Percentiles rank a stretch among this genome's conserved stretches.
These are phyloP conservation scores for Capsicum chinense DNA, from an alignment of 257 asterid species.

Conservation along the genomic window DNA sequence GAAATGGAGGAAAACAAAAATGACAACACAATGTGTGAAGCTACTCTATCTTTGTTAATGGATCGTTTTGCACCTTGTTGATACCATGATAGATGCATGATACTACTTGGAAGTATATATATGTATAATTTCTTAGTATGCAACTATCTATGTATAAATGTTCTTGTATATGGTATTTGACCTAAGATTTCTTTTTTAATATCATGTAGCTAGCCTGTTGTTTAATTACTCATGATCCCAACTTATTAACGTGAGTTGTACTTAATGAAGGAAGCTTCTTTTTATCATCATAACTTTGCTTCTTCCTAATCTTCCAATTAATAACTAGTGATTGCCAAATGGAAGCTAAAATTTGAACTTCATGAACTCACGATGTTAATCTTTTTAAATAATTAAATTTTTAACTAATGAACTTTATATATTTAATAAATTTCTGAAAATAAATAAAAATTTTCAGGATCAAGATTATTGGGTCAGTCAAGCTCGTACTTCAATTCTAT, in stretches of 20 bases:
- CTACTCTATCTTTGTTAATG: slow-evolving; percentile 61
- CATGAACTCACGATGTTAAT: no score
- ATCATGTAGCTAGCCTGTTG: not conserved
- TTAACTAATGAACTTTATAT: no score
- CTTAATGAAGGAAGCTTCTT: not conserved
- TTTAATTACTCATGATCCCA: not conserved
- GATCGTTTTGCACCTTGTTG: slow-evolving; percentile 81
- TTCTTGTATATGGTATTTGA: not conserved
- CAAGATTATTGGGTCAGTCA: not conserved
- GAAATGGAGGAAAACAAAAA: slow-evolving; percentile 25
- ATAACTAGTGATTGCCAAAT: not conserved
- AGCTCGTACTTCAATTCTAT: not conserved
- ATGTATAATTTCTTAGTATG: not conserved
- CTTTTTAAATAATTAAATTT: no score
- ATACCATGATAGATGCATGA: not conserved
- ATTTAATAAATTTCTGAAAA: not conserved
- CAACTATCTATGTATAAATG: not conserved
- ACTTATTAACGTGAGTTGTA: not conserved
- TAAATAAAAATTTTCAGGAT: not conserved
- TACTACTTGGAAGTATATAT: no score
- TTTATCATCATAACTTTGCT: not conserved
- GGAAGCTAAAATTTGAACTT: not conserved
- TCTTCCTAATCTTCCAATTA: not conserved
- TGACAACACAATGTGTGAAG: slow-evolving; percentile 58
- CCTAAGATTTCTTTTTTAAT: not conserved